Evolutionary conservation across 1,284 basidiomycete genomes (phyloP), one percentile per base, ranked within the genome.

Genomic region (Leucoagaricus sp.): DNA sequence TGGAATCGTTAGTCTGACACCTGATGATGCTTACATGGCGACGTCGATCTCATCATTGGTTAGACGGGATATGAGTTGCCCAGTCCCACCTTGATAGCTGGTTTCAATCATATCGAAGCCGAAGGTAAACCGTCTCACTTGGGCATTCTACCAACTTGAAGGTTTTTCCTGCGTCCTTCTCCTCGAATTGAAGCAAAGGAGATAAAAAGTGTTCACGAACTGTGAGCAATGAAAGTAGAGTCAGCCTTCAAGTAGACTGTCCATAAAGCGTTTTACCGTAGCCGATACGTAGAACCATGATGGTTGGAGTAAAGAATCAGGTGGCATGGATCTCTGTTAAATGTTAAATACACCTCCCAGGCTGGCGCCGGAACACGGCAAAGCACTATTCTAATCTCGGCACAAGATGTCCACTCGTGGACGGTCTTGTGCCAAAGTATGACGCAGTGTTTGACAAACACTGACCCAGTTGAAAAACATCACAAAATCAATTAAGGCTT

Each of bases 181-280:
- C 80, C 2, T 85, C 82, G 62, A 84, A 87, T 65, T 93, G 93
- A 4, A 96, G 82, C 9, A 97, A 79, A 0, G 95, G 94, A 0
- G 91, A 91, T 17, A 90, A 91, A 72, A 96, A 96, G 70, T 96
- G 94, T 69, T 97, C 94, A 31, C 91, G 81, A 50, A 96, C 93
- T 89, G 63, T 7, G 41, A 25, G 33, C 25, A 23, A n/a, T n/a
- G n/a, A n/a, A n/a, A n/a, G n/a, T n/a, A n/a, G n/a, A 42, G n/a
- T 19, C 29, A 23, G 36, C 23, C 23, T 25, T 46, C 45, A 15
- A 15, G 29, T 46, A 19, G 26, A 10, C 8, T 53, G 12, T 41
- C 23, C 19, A 33, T 53, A 21, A 60, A 26, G 25, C 17, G 41
- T 26, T 59, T 53, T 60, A 78, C 79, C 78, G 59, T 78, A 80